These are phyloP conservation scores for Coelastrella sp. DNA, from an alignment of 139 green algal species.

Conservation along the genomic window DNA sequence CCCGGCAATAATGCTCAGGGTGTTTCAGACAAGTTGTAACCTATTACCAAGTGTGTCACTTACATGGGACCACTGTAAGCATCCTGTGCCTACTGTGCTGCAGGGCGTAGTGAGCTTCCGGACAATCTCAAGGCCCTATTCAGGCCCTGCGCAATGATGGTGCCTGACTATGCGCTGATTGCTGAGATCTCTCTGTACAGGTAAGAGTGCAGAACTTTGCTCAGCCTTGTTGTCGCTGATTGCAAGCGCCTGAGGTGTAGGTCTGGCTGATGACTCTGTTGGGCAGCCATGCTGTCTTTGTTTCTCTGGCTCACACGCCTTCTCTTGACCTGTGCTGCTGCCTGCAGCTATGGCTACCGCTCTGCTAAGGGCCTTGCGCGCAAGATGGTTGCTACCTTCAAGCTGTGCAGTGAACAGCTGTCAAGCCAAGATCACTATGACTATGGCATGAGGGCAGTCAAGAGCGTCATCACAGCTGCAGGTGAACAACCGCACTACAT, in stretches of 20 bases:
- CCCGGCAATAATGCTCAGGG: no score
- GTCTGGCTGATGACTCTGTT: no score
- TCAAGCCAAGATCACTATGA: conserved; percentile 86
- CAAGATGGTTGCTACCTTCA: conserved; percentile 91
- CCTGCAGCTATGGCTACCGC: neutral
- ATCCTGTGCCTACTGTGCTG: neutral
- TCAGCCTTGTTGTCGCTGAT: no score
- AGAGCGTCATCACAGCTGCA: conserved; percentile 82
- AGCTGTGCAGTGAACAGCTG: conserved; percentile 88
- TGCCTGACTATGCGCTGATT: conserved; percentile 86
- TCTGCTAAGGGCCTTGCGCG: conserved; percentile 72
- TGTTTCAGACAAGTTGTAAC: no score
- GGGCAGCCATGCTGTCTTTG: no score
- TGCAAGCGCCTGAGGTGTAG: no score
- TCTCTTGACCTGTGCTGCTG: no score
- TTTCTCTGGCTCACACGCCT: no score
- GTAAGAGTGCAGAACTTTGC: no score
- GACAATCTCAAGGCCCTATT: conserved; percentile 88
- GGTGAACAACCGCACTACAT: neutral
- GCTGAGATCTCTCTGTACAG: conserved; percentile 85
- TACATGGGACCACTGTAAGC: neutral
- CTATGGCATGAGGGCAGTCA: conserved; percentile 82
- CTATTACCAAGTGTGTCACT: no score
- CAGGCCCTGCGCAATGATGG: conserved; percentile 84
- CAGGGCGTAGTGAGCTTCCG: conserved; percentile 71